A percentile compares a stretch with the other conserved stretches of the same genome.
Conservation (phyloP, 306 rosid species). For the Vicia faba region DNA sequence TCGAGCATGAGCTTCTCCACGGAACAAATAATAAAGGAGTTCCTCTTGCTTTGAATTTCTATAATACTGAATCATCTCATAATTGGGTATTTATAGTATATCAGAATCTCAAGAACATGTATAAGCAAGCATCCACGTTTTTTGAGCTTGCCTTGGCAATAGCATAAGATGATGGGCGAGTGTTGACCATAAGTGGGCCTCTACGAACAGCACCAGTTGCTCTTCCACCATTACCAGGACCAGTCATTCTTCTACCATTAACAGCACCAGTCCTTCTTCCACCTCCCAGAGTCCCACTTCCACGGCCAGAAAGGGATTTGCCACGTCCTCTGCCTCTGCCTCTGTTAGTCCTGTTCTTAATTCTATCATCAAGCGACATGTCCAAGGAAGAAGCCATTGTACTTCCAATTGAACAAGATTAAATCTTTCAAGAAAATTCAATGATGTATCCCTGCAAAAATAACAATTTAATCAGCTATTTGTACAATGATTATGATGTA, state of each 20-base stretch:
- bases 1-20: slow-evolving; percentile 72
- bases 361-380: slow-evolving; percentile 87
- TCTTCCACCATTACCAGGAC: slow-evolving; percentile 56
- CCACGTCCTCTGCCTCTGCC: slow-evolving; percentile 81
- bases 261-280: slow-evolving; percentile 60
- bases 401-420: slow-evolving; percentile 6
- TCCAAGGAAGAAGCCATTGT: slow-evolving; percentile 85
- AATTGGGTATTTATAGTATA: slow-evolving; percentile 46
- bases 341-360: slow-evolving; percentile 72
- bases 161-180: slow-evolving; percentile 72
- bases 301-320: slow-evolving; percentile 71
- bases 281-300: slow-evolving; percentile 51
- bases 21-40: slow-evolving; percentile 52
- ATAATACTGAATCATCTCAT: slow-evolving; percentile 50
- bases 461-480: background rate
- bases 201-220: slow-evolving; percentile 61
- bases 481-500: background rate
- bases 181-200: slow-evolving; percentile 65
- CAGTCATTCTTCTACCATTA: slow-evolving; percentile 50
- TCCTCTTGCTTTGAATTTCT: slow-evolving; percentile 63
- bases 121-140: slow-evolving; percentile 71
- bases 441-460: slow-evolving; percentile 33
- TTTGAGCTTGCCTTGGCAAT: slow-evolving; percentile 99
- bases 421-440: slow-evolving; percentile 27
- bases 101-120: slow-evolving; percentile 80